Base-by-base conservation (phyloP, 2,329 filamentous ascomycete genomes). In the Fusarium sp. region DNA sequence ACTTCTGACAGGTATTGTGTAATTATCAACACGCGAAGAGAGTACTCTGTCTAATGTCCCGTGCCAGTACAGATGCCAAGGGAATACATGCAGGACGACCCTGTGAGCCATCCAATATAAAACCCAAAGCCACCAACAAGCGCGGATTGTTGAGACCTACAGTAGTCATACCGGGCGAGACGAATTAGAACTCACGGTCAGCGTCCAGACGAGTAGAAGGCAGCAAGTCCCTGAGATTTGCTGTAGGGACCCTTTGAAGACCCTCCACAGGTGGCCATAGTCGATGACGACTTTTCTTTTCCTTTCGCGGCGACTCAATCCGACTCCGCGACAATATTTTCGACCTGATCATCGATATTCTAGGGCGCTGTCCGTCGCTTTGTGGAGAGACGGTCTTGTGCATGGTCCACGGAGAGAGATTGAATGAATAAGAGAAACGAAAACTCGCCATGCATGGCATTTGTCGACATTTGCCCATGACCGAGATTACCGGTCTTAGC, bases 61-160 rank as follows among this genome's bases (percentile, higher is more conserved):
- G 42, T 30, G 7, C 41, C 34, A 30, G 64, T 71, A 61, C 41
- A 61, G 25, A 29, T 20, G 64, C 59, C 60, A 53, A 69, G 53
- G 18, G 29, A 34, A 52, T 65, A 65, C 64, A 25, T 69, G 51
- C 41, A 62, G 67, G 62, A 70, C 57, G 55, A 61, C 54, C 67
- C 63, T 71, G 53, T 34, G 41, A 66, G 30, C 51, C 56, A 56
- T 41, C 34, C 41, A 44, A 44, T 24, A 44, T 44, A 44, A 22
- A 22, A 16, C 20, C 20, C 52, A 51, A 44, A 32, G 44, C 49
- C 54, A 69, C 47, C 62, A 37, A 37, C 34, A 61, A 56, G 37
- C 32, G 46, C 24, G n/a, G 32, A 24, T 69, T 66, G 32, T 47
- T 48, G 45, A 56, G 57, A 32, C 47, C 25, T n/a, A 52, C 34